Base-by-base conservation (phyloP, 106 monocot genomes). In the Amphibolis antarctica region DNA sequence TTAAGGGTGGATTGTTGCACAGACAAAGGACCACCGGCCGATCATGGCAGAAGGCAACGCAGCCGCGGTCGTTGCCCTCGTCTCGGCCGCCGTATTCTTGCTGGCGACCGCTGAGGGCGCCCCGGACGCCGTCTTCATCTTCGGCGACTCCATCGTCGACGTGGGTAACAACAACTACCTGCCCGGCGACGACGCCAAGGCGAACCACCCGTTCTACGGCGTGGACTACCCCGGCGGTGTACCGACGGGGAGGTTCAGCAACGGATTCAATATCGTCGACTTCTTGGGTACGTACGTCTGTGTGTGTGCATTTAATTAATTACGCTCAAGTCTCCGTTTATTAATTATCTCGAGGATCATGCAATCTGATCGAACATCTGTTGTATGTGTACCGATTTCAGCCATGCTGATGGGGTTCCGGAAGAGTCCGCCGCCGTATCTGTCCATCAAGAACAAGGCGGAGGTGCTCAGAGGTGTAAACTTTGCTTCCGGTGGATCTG, bases 191-290 rank as follows among this genome's bases (percentile, higher is more conserved):
- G 10, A 24, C 0, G 11, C 80, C 63, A 84, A 77, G 77, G 84
- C 70, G 13, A 65, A 84, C 59, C 77, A 69, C 65, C 76, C 80
- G 7, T 69, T 70, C 65, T 65, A 84, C n/a, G 84, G 84, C 27
- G 49, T 84, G 45, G 80, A 84, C 60, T 80, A 59, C 59, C 80
- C 77, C 22, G 46, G 43, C 22, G 48, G 65, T 12, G 66, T 13
- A 24, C 69, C 83, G 1, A 83, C 83, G 27, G 83, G 83, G 5
- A 73, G 84, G 74, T 84, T 80, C 43, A 80, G 84, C 74, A 80
- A 84, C 31, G 84, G 80, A 62, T 80, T 71, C 63, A 84, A 77
- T 47, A 48, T 66, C 10, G 56, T 68, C 25, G 84, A 84, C 64
- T 84, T 68, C 66, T 43, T 80, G 44, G 65, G 84, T 80, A 53